These are phyloP conservation scores for Phaffia rhodozyma DNA, from an alignment of 1,284 basidiomycete genomes.

Conservation along the genomic window DNA sequence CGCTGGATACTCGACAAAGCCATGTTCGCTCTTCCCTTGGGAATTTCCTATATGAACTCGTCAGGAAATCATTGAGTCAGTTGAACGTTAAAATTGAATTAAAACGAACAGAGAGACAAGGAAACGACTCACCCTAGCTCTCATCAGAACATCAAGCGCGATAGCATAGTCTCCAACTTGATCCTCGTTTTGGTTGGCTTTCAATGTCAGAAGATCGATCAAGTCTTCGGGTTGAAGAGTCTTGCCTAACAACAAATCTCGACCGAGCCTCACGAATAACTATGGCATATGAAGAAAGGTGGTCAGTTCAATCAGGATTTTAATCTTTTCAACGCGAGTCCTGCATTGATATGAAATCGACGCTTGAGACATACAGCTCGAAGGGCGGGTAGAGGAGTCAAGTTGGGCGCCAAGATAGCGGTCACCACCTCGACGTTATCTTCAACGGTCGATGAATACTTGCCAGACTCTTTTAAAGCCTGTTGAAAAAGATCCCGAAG, in stretches of 20 bases:
- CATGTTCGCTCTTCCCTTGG: slow-evolving; percentile 53
- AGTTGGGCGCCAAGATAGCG: background rate
- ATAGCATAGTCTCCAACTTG: slow-evolving; percentile 35
- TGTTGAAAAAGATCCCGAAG: slow-evolving; percentile 26
- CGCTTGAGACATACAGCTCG: slow-evolving; percentile 11
- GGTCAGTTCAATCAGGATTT: background rate
- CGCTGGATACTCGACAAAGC: slow-evolving; percentile 71
- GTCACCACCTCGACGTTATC: slow-evolving; percentile 9
- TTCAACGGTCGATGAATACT: slow-evolving; percentile 3
- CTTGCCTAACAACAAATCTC: slow-evolving; percentile 29
- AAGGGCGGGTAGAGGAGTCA: slow-evolving; percentile 25
- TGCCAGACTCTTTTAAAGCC: slow-evolving; percentile 1
- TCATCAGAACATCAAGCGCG: slow-evolving; percentile 38
- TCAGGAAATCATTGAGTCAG: background rate
- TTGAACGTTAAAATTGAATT: background rate
- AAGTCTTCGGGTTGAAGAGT: slow-evolving; percentile 39
- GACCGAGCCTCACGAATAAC: slow-evolving; percentile 24
- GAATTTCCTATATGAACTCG: slow-evolving; percentile 43
- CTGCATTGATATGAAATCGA: no score
- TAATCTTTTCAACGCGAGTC: background rate
- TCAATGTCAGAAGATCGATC: slow-evolving; percentile 42
- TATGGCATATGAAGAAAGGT: background rate
- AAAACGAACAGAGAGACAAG: background rate
- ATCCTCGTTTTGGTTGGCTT: slow-evolving; percentile 34
- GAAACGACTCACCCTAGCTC: slow-evolving; percentile 30